These are phyloP conservation scores for Camelina sativa DNA, from an alignment of 345 rosid genomes.

Conservation along the genomic window DNA sequence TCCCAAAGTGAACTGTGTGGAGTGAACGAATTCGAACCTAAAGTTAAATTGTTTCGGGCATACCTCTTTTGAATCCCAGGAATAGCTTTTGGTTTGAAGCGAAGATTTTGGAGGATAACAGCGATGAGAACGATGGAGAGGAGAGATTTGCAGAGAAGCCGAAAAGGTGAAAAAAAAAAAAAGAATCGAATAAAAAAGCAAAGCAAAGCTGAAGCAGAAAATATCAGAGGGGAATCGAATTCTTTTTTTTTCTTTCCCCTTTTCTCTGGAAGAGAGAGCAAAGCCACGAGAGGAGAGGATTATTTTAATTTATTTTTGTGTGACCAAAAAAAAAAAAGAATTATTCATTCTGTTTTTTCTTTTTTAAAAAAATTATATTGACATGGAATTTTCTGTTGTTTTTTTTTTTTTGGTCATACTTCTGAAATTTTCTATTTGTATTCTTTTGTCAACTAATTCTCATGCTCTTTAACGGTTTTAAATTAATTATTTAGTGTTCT, in stretches of 20 bases:
- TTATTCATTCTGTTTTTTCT: not conserved
- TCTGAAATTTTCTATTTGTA: not conserved
- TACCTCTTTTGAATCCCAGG: constrained; percentile 36
- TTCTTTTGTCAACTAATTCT: too few relatives aligned
- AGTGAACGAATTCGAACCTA: not conserved
- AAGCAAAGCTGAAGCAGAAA: constrained; percentile 38
- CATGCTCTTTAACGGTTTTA: too few relatives aligned
- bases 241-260: constrained; percentile 10
- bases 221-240: constrained; percentile 22
- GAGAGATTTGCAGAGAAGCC: constrained; percentile 36
- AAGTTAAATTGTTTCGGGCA: not conserved
- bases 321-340: not conserved
- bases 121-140: constrained; percentile 36
- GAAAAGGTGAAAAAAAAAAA: not conserved
- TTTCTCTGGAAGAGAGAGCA: constrained; percentile 33
- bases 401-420: too few relatives aligned
- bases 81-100: constrained; percentile 5
- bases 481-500: too few relatives aligned
- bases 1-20: constrained; percentile 10
- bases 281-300: not conserved
- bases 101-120: constrained; percentile 15
- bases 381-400: not conserved
- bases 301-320: not conserved
- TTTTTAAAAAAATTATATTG: too few relatives aligned
- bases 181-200: constrained; percentile 7